Base-by-base conservation (phyloP, 2,329 filamentous ascomycete genomes). In the Blastomyces parvus region DNA sequence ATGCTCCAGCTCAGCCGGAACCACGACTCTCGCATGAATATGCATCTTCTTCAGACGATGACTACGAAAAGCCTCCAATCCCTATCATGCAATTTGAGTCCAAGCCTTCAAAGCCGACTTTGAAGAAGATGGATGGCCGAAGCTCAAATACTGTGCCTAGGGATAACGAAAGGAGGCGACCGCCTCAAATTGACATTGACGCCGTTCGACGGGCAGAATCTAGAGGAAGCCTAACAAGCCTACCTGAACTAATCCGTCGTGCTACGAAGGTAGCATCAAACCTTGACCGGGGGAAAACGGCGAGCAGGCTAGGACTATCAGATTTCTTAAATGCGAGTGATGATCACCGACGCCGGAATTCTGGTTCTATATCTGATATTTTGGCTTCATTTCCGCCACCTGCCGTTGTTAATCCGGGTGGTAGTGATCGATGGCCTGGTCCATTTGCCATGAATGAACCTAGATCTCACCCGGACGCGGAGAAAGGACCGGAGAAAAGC, bases 211-310 rank as follows among this genome's bases (percentile, higher is more conserved):
- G 88, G 60, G 89, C 90, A 19, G 91, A 97, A 74, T 85, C 88
- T 0, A 85, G 94, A 70, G 92, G 91, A 3, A 97, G 92, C 73
- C 81, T 96, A 66, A 97, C 94, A 1, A 97, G 92, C 75, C 79
- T 99, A 64, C 89, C 92, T 0, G 94, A 97, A 73, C 79, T 99
- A 65, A 97, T 99, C 68, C 84, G 86, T 70, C 85, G 94, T 69
- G 94, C 94, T 13, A 97, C 93, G 0, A 86, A 86, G 67, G 79
- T 97, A 46, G 93, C 92, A 19, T 85, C 90, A 0, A 91, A 96
- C 76, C 86, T 99, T 64, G 93, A 97, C 70, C 87, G 87, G 67
- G 93, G 93, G 14, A 87, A 78, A 67, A 87, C 86, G 25, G 85
- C 85, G 14, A 87, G 84, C 70, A 78, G 82, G 63, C 69, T 84